A percentile compares a stretch with the other conserved stretches of the same genome.
These are phyloP conservation scores for Aspergillus fischeri DNA, from an alignment of 2,329 filamentous ascomycete genomes.

Conservation along the genomic window DNA sequence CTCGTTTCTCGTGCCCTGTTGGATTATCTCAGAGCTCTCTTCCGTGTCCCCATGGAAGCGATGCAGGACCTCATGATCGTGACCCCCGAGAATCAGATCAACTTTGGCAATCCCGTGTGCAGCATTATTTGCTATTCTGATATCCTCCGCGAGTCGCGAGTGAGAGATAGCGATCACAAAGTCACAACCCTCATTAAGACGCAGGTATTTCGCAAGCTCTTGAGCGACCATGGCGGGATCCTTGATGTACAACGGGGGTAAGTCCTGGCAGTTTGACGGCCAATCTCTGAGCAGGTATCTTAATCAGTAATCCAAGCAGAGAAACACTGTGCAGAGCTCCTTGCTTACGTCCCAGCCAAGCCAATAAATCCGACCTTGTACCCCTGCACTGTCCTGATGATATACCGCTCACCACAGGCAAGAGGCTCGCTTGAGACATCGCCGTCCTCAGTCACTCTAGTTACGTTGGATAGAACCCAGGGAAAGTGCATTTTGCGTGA, in stretches of 20 bases:
- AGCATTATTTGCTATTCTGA: slow-evolving; percentile 11
- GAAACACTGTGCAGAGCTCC: slow-evolving; percentile 1
- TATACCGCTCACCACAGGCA: slow-evolving; percentile 7
- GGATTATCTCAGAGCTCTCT: slow-evolving; percentile 9
- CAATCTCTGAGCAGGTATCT: slow-evolving; percentile 10
- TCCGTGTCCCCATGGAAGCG: slow-evolving; percentile 14
- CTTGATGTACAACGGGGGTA: slow-evolving; percentile 6
- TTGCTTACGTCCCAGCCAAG: slow-evolving; percentile 15
- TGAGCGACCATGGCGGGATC: slow-evolving; percentile 1
- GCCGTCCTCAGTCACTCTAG: not conserved
- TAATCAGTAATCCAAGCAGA: slow-evolving; percentile 10
- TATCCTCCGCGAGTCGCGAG: slow-evolving; percentile 17
- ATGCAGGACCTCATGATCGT: slow-evolving; percentile 22
- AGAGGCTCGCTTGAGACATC: not conserved
- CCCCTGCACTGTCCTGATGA: slow-evolving; percentile 6
- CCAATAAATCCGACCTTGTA: slow-evolving; percentile 14
- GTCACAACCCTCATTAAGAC: slow-evolving; percentile 13
- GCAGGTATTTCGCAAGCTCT: slow-evolving; percentile 3
- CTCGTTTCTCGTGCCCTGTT: slow-evolving; percentile 6
- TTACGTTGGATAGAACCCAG: slow-evolving; percentile 6
- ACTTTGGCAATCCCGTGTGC: slow-evolving; percentile 11
- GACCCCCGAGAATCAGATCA: slow-evolving; percentile 22
- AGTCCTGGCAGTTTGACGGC: slow-evolving; percentile 16
- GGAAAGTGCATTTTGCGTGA: slow-evolving; percentile 9
- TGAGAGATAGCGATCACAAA: slow-evolving; percentile 23